A percentile compares a stretch with the other conserved stretches of the same genome.
Evolutionary conservation across 2,329 filamentous ascomycete genomes (phyloP).

Genomic region (Magnaporthiopsis rhizophila): DNA sequence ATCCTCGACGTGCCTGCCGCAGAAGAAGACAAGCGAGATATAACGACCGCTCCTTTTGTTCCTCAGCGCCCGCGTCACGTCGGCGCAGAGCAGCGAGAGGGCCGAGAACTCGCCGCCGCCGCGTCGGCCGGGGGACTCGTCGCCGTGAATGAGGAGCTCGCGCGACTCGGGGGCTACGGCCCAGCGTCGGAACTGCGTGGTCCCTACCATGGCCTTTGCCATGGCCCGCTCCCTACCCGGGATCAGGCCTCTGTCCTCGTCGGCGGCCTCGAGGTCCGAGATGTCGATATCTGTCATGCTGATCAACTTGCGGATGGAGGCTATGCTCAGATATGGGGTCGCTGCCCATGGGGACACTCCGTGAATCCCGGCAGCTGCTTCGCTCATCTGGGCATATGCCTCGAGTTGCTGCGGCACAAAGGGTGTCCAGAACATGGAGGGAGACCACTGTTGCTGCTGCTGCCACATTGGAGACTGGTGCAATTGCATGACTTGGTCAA

Average conservation of each 20-base stretch:
- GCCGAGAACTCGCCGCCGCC: background rate
- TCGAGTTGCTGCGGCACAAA: no score
- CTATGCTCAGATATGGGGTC: background rate
- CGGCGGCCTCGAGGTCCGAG: background rate
- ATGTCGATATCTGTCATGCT: background rate
- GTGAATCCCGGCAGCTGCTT: no score
- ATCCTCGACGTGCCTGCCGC: no score
- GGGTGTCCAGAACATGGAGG: no score
- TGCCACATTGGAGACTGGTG: no score
- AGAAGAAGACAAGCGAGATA: no score
- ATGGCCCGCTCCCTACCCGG: background rate
- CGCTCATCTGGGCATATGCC: no score
- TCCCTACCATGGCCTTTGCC: background rate
- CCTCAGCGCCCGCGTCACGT: background rate
- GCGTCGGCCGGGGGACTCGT: background rate
- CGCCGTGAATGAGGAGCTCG: background rate
- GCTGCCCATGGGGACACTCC: no score
- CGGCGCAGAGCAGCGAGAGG: background rate
- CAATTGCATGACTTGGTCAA: no score
- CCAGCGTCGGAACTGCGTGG: background rate
- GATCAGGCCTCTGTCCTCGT: background rate
- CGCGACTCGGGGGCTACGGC: background rate
- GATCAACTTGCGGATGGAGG: background rate
- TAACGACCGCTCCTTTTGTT: background rate
- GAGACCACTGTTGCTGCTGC: no score